These are phyloP conservation scores for Bruguiera sexangula DNA, from an alignment of 345 rosid genomes.

Conservation along the genomic window DNA sequence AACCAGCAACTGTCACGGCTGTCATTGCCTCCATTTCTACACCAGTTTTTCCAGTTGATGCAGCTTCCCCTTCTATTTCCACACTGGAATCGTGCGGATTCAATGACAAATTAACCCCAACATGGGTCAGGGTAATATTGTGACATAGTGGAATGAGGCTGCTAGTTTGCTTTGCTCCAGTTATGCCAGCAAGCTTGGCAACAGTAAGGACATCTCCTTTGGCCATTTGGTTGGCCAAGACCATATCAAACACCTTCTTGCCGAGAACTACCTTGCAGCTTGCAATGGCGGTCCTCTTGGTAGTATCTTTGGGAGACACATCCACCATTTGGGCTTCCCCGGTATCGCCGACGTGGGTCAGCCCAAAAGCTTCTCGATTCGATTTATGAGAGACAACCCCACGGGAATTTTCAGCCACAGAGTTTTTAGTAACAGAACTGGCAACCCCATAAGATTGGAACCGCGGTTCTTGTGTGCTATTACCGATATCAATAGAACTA, in stretches of 20 bases:
- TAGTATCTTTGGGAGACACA: slow-evolving; percentile 68
- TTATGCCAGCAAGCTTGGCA: slow-evolving; percentile 85
- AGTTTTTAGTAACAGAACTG: not conserved
- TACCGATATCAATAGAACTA: slow-evolving; percentile 28
- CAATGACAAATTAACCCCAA: slow-evolving; percentile 61
- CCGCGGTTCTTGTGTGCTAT: slow-evolving; percentile 24
- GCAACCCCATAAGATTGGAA: slow-evolving; percentile 15
- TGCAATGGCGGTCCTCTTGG: slow-evolving; percentile 69
- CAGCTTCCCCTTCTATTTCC: slow-evolving; percentile 78
- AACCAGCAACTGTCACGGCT: slow-evolving; percentile 72
- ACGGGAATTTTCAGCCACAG: not conserved
- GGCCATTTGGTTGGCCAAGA: slow-evolving; percentile 69
- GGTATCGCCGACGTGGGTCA: slow-evolving; percentile 55
- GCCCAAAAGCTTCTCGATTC: slow-evolving; percentile 20
- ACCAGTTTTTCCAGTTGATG: slow-evolving; percentile 75
- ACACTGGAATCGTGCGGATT: slow-evolving; percentile 61
- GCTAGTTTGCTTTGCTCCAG: slow-evolving; percentile 86
- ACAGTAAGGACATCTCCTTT: slow-evolving; percentile 96
- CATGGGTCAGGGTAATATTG: slow-evolving; percentile 64
- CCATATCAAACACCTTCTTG: slow-evolving; percentile 68
- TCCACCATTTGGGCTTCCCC: slow-evolving; percentile 97
- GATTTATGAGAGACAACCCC: slow-evolving; percentile 2
- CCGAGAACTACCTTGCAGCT: slow-evolving; percentile 76
- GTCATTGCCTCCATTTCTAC: slow-evolving; percentile 97
- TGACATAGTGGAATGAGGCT: slow-evolving; percentile 83